Evolutionary conservation across 495 filamentous ascomycete species (phyloP).

Genomic region (Daldinia decipiens): DNA sequence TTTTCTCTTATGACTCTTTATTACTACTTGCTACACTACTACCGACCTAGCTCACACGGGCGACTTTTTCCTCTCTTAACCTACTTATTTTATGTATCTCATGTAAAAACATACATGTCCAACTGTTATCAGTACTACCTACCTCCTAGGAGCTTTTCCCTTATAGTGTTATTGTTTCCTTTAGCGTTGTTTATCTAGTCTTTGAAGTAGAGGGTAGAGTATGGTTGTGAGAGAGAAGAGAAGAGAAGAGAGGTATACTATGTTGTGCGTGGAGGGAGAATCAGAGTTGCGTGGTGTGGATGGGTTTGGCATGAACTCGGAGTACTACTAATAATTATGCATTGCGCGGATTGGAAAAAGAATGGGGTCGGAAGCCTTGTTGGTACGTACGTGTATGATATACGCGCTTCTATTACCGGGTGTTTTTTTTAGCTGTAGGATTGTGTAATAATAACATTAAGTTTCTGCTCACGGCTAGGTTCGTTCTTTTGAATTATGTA

Average conservation of each 20-base stretch:
- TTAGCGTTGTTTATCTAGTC: neutral
- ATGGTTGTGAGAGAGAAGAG: neutral
- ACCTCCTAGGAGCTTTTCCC: neutral
- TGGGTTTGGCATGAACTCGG: neutral
- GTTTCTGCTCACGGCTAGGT: neutral
- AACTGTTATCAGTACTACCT: slow-evolving; percentile 5
- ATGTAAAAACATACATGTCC: neutral
- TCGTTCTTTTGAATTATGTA: neutral
- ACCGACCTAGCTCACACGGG: neutral
- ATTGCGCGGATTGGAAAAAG: slow-evolving; percentile 9
- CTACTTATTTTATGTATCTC: neutral
- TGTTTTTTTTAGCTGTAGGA: slow-evolving; percentile 24
- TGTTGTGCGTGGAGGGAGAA: neutral
- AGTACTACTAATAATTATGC: slow-evolving; percentile 3
- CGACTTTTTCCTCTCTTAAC: too few relatives aligned
- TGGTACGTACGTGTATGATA: slow-evolving; percentile 22
- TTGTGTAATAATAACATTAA: slow-evolving; percentile 27
- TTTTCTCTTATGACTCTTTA: slow-evolving; percentile 7
- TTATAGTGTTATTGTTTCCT: neutral
- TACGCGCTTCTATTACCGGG: slow-evolving; percentile 16
- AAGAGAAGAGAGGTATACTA: neutral
- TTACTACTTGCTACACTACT: neutral
- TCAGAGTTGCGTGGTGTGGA: neutral
- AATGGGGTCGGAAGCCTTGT: neutral
- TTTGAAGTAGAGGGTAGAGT: neutral